Evolutionary conservation across 1,284 basidiomycete species (phyloP).

Genomic region (Cryptococcus amylolentus): DNA sequence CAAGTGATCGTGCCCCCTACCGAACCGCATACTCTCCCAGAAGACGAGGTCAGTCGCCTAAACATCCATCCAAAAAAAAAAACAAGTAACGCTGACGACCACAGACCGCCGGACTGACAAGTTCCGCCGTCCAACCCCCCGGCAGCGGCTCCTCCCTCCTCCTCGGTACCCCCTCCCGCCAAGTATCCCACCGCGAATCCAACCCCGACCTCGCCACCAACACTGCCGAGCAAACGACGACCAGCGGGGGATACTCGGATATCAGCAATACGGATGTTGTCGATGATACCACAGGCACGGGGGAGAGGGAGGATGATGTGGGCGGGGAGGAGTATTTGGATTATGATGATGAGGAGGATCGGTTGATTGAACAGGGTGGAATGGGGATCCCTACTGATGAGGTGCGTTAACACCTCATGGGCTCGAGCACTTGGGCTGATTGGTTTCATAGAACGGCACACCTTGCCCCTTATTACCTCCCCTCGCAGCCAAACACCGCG

Average conservation of each 20-base stretch:
- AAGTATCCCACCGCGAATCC: conserved; percentile 29
- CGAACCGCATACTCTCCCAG: conserved; percentile 35
- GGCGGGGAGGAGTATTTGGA: conserved; percentile 50
- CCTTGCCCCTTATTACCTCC: conserved; percentile 79
- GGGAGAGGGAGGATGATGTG: conserved; percentile 52
- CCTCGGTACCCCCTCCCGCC: conserved; percentile 27
- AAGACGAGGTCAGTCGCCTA: conserved; percentile 37
- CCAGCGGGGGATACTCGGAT: conserved; percentile 33
- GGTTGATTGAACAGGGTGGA: conserved; percentile 72
- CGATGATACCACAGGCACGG: conserved; percentile 53
- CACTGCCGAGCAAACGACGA: conserved; percentile 24
- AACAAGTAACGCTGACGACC: conserved; percentile 13
- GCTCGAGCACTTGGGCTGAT: conserved; percentile 7
- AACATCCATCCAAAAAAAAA: background rate
- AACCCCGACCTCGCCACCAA: conserved; percentile 9
- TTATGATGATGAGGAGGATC: conserved; percentile 71
- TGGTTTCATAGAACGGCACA: conserved; percentile 63
- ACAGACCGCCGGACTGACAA: conserved; percentile 65
- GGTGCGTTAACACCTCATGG: conserved; percentile 51
- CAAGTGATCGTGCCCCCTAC: conserved; percentile 30
- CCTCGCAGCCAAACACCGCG: conserved; percentile 66
- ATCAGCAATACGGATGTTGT: conserved; percentile 39
- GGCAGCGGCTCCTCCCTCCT: conserved; percentile 57
- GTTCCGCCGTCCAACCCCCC: conserved; percentile 65
- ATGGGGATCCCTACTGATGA: conserved; percentile 76